Conservation (phyloP, 805 yeast species). For the Starmera dryadoides region DNA sequence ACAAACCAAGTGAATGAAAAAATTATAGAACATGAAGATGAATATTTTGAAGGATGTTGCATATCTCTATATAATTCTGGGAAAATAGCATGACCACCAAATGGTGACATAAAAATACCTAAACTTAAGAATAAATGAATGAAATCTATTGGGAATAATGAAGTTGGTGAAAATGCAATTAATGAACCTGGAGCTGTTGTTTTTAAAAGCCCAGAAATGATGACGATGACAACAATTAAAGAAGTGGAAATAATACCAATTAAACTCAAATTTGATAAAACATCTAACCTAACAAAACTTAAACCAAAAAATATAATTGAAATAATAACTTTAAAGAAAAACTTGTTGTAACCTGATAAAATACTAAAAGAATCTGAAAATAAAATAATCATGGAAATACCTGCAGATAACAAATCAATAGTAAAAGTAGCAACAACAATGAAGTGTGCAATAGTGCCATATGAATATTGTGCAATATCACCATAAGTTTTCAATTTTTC, state of each 20-base stretch:
- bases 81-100: slow-evolving; percentile 81
- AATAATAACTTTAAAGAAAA: slow-evolving; percentile 34
- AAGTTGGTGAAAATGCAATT: slow-evolving; percentile 35
- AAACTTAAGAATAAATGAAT: slow-evolving; percentile 40
- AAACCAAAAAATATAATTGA: slow-evolving; percentile 33
- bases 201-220: slow-evolving; percentile 39
- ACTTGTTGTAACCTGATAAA: slow-evolving; percentile 32
- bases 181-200: slow-evolving; percentile 47
- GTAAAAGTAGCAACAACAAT: slow-evolving; percentile 43
- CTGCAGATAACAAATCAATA: slow-evolving; percentile 55
- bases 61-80: slow-evolving; percentile 72
- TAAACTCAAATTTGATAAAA: slow-evolving; percentile 46
- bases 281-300: slow-evolving; percentile 49
- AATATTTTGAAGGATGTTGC: slow-evolving; percentile 60
- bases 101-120: slow-evolving; percentile 69
- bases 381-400: slow-evolving; percentile 46
- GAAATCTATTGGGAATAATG: slow-evolving; percentile 30
- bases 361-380: slow-evolving; percentile 55
- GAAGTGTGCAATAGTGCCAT: slow-evolving; percentile 37
- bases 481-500: slow-evolving; percentile 44
- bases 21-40: slow-evolving; percentile 43
- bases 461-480: slow-evolving; percentile 45
- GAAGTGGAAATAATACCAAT: slow-evolving; percentile 51
- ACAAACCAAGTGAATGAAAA: slow-evolving; percentile 51
- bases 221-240: slow-evolving; percentile 37